A percentile compares a stretch with the other conserved stretches of the same genome.
Conservation (phyloP, 345 rosid genomes). For the Chamaenerion angustifolium region DNA sequence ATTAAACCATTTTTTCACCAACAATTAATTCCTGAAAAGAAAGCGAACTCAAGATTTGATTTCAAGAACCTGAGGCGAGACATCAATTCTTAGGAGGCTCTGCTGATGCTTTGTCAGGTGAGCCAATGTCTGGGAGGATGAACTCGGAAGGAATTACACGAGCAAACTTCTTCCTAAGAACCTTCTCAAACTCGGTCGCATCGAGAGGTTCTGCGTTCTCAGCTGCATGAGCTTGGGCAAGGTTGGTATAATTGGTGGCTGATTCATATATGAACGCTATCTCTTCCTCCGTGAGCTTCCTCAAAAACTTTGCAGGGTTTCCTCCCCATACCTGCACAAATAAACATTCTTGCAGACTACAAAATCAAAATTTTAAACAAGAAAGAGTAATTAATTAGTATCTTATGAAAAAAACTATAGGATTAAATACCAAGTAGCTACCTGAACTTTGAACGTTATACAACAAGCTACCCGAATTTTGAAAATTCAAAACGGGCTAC, state of each 20-base stretch:
- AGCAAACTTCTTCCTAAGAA: conserved; percentile 57
- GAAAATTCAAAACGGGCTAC: too few species aligned
- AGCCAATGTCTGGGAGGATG: conserved; percentile 33
- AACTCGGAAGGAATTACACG: conserved; percentile 62
- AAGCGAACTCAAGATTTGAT: neutral
- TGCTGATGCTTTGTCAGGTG: neutral
- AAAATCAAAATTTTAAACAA: too few species aligned
- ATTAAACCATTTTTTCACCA: neutral
- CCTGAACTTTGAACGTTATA: too few species aligned
- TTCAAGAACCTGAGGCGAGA: neutral
- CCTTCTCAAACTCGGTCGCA: conserved; percentile 22
- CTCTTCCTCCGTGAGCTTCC: conserved; percentile 81
- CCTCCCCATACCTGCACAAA: conserved; percentile 81
- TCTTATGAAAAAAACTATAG: neutral
- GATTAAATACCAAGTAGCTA: too few species aligned
- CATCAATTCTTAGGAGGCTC: neutral
- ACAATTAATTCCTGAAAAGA: neutral
- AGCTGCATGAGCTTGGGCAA: conserved; percentile 75
- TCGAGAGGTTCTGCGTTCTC: conserved; percentile 48
- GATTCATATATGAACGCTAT: conserved; percentile 59
- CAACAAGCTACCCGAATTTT: too few species aligned
- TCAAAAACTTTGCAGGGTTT: conserved; percentile 67
- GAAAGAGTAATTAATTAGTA: neutral
- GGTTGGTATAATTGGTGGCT: conserved; percentile 47
- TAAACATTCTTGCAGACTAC: neutral